Evolutionary conservation across 2,329 filamentous ascomycete genomes (phyloP), one percentile per base, ranked within the genome.

Genomic region (Epichloe glyceriae): DNA sequence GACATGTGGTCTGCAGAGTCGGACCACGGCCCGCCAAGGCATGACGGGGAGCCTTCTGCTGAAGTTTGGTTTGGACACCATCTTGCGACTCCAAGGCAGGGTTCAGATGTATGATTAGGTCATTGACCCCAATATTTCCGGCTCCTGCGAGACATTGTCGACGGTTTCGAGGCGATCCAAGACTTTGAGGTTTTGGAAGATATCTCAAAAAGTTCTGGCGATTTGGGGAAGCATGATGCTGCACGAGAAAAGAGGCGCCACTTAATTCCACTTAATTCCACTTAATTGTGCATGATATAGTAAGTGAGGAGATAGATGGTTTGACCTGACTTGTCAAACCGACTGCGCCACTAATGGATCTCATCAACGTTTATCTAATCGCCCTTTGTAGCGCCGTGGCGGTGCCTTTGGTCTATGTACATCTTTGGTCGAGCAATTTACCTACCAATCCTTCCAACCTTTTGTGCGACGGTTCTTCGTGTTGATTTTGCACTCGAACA

Each of bases 1-100:
- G 53, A 79, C 62, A 4, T 71, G 68, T 10, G 72, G 73, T 8
- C 71, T 49, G 42, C 43, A 43, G 34, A 46, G 49, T 22, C 49
- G 26, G 17, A 44, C n/a, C 11, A 37, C 3, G 30, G 17, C 11
- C 33, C 34, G 47, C 47, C 41, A 50, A 38, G 47, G 19, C 40
- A 33, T 6, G 6, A n/a, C 5, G 8, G 7, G 5, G 30, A 35
- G 44, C 26, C 30, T 17, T 10, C 14, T 22, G 44, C 8, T n/a
- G 15, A 20, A 15, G 8, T 15, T n/a, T 12, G 14, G 35, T 19
- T 30, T 19, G 22, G 8, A n/a, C 19, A 15, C 15, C 47, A 49
- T 49, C 14, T 30, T 39, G 34, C 26, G 17, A 20, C 30, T 20
- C 17, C 17, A 5, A 19, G 17, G 3, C 8, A 17, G 17, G 39